These are phyloP conservation scores for Gracilaria caudata DNA, from an alignment of 23 red algal genomes.

Conservation along the genomic window DNA sequence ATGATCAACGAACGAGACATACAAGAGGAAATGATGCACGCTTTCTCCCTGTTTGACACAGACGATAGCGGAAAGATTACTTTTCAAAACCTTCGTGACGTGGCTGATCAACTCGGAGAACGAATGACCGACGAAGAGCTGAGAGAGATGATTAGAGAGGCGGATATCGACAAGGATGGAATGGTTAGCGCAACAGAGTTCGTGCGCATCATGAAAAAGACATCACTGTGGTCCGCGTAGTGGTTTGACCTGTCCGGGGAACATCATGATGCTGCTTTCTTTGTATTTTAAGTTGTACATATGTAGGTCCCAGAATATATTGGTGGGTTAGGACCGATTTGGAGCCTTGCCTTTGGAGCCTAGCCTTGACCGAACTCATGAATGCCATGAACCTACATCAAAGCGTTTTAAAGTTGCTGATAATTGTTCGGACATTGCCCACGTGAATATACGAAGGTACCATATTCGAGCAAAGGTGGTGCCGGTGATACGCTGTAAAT, in stretches of 20 bases:
- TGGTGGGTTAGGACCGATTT: background rate
- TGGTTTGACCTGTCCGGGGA: background rate
- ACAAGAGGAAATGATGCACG: conserved; percentile 78
- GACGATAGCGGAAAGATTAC: conserved; percentile 76
- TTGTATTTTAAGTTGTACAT: background rate
- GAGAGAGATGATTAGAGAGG: conserved; percentile 71
- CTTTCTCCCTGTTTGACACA: conserved; percentile 73
- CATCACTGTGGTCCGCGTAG: conserved; percentile 62
- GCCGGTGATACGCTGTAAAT: background rate
- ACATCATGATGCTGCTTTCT: background rate
- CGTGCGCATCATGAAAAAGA: conserved; percentile 78
- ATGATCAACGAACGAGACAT: conserved; percentile 75
- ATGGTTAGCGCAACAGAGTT: conserved; percentile 75
- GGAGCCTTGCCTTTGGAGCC: background rate
- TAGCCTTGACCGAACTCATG: background rate
- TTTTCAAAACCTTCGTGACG: conserved; percentile 57
- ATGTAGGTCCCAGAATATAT: background rate
- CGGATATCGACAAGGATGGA: conserved; percentile 78
- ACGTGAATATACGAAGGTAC: background rate
- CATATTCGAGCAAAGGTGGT: background rate
- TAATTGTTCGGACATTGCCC: background rate
- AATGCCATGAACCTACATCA: background rate
- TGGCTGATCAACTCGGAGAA: conserved; percentile 74
- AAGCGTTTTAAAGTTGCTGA: background rate
- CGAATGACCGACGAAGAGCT: conserved; percentile 69